phyloP scores from a whole-genome alignment of 305 asterid species.

The Solanum hybrid region DNA sequence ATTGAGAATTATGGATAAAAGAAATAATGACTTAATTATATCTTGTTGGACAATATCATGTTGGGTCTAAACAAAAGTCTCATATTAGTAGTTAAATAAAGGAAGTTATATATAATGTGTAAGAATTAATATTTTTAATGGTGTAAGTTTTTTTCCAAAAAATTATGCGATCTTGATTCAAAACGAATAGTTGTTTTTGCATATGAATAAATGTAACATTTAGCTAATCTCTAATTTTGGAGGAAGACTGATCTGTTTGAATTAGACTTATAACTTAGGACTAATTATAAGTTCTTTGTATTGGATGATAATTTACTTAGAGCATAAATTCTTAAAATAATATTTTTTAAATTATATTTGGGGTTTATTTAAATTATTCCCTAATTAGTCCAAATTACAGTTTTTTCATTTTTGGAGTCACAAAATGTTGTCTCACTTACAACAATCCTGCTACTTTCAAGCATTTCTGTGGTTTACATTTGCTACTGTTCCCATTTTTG shows the following conservation, averaged over 20 bases:
- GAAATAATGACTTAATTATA: background rate
- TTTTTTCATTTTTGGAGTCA: background rate
- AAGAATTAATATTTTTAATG: too few relatives aligned
- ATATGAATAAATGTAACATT: too few relatives aligned
- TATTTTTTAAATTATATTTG: background rate
- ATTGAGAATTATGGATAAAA: background rate
- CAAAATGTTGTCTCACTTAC: background rate
- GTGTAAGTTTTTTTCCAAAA: too few relatives aligned
- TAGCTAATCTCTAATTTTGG: background rate
- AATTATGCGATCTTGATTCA: too few relatives aligned
- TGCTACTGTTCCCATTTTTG: background rate
- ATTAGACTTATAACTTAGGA: background rate
- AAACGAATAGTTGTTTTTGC: too few relatives aligned
- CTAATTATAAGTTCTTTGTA: background rate
- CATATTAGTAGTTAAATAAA: background rate
- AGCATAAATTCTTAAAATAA: background rate
- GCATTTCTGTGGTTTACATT: background rate
- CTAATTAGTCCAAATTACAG: background rate
- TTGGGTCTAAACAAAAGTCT: background rate
- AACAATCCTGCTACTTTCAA: conserved; percentile 3
- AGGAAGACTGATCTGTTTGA: background rate
- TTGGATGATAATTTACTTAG: background rate
- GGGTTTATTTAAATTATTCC: background rate
- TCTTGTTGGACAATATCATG: background rate
- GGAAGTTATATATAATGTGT: too few relatives aligned